Conservation (phyloP, 148 eudicot species). For the Nepenthes gracilis region DNA sequence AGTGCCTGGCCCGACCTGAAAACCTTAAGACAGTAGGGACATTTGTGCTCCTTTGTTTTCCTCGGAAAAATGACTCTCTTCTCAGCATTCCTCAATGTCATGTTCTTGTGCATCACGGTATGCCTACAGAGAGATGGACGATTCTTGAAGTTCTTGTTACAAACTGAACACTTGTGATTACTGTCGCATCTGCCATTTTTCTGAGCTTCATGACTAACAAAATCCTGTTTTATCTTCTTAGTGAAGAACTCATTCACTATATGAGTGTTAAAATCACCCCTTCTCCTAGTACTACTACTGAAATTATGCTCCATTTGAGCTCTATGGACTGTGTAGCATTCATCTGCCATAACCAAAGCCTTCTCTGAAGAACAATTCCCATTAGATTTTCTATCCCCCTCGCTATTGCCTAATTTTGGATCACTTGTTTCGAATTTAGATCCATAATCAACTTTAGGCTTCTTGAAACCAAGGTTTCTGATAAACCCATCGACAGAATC, state of each 20-base stretch:
- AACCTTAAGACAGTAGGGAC: slow-evolving; percentile 68
- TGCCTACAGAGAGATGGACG: slow-evolving; percentile 65
- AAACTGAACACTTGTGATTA: slow-evolving; percentile 45
- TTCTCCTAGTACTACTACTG: not conserved
- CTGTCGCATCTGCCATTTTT: slow-evolving; percentile 16
- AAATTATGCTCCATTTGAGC: not conserved
- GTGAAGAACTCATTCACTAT: not conserved
- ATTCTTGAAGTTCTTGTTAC: slow-evolving; percentile 39
- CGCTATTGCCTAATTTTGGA: slow-evolving; percentile 2
- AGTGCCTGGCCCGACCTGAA: slow-evolving; percentile 92
- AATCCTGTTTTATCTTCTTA: slow-evolving; percentile 16
- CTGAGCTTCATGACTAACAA: slow-evolving; percentile 13
- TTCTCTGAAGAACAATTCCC: not conserved
- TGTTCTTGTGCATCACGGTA: slow-evolving; percentile 41
- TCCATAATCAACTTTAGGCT: slow-evolving; percentile 18
- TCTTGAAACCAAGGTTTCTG: slow-evolving; percentile 19
- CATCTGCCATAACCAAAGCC: slow-evolving; percentile 5
- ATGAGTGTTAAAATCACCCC: not conserved
- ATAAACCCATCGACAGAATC: slow-evolving; percentile 54
- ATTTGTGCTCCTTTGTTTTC: slow-evolving; percentile 59
- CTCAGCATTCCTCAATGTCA: slow-evolving; percentile 13
- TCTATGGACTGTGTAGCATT: slow-evolving; percentile 4
- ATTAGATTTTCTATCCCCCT: not conserved
- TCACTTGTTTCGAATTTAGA: slow-evolving; percentile 11
- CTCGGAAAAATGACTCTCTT: slow-evolving; percentile 9